These are phyloP conservation scores for Cunninghamia lanceolata DNA, from an alignment of 75 land plant genomes.

Conservation along the genomic window DNA sequence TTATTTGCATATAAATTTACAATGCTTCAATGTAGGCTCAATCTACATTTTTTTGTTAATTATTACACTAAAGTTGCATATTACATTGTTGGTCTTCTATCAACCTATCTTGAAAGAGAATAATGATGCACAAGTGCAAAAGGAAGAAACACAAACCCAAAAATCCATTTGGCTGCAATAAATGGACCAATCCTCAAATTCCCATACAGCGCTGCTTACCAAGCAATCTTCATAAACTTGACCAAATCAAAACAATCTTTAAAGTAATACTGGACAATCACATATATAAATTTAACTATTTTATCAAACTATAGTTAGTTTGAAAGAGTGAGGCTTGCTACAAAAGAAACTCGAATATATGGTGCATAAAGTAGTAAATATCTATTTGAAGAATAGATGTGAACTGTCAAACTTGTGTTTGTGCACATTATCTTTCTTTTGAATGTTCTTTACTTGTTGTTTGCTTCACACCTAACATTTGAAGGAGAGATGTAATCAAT, in stretches of 20 bases:
- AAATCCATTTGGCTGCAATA: constrained; percentile 93
- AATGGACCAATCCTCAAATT: constrained; percentile 93
- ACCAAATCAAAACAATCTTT: constrained; percentile 75
- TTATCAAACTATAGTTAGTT: no score
- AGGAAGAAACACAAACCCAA: constrained; percentile 52
- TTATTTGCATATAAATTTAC: no score
- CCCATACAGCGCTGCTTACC: constrained; percentile 68
- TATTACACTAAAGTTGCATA: not conserved
- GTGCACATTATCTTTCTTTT: no score
- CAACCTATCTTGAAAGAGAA: constrained; percentile 1
- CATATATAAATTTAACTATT: not conserved
- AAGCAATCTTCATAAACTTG: constrained; percentile 72
- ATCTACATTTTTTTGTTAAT: not conserved
- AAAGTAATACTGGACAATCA: constrained; percentile 66
- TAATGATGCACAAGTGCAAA: not conserved
- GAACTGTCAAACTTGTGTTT: not conserved
- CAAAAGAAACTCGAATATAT: not conserved
- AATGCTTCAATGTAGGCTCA: not conserved
- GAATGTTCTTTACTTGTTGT: no score
- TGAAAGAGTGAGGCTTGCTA: not conserved
- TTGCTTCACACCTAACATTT: no score
- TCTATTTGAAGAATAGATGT: not conserved
- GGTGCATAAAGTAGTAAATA: not conserved
- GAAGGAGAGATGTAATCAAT: no score
- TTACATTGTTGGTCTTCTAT: not conserved